These are phyloP conservation scores for Spiraea crenata DNA, from an alignment of 331 rosid species.

Conservation along the genomic window DNA sequence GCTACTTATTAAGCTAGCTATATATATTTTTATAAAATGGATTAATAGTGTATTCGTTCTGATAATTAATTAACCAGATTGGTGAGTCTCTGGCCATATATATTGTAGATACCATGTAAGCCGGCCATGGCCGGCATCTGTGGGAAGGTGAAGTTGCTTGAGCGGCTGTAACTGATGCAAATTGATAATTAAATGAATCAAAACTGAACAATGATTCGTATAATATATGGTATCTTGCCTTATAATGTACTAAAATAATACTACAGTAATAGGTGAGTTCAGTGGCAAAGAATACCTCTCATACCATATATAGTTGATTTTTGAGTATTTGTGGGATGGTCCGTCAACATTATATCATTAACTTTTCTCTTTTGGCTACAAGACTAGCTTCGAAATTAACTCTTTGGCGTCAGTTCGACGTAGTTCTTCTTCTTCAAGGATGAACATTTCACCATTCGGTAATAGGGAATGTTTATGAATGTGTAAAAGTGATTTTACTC, in stretches of 20 bases:
- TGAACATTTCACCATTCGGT: too few species aligned
- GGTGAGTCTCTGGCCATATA: constrained; percentile 10
- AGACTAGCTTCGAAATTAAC: constrained; percentile 7
- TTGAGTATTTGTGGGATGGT: constrained; percentile 16
- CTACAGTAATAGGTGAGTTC: not conserved
- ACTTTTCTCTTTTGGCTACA: not conserved
- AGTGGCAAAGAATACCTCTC: not conserved
- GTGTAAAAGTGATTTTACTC: too few species aligned
- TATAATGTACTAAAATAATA: not conserved
- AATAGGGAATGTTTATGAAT: too few species aligned
- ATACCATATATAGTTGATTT: not conserved
- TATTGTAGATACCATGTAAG: constrained; percentile 18
- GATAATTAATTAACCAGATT: constrained; percentile 19
- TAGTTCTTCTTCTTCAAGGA: too few species aligned
- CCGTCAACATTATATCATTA: constrained; percentile 15
- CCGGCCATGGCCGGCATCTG: constrained; percentile 79
- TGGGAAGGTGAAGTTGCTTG: constrained; percentile 16
- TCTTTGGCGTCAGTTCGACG: not conserved
- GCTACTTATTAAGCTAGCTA: not conserved
- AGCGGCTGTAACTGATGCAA: constrained; percentile 16
- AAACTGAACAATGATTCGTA: not conserved
- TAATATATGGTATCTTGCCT: not conserved
- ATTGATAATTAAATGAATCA: constrained; percentile 4
- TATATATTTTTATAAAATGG: constrained; percentile 4
- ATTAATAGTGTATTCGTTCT: constrained; percentile 15